phyloP scores from a whole-genome alignment of 352 stramenopile species.

The Salisapilia sapeloensis region DNA sequence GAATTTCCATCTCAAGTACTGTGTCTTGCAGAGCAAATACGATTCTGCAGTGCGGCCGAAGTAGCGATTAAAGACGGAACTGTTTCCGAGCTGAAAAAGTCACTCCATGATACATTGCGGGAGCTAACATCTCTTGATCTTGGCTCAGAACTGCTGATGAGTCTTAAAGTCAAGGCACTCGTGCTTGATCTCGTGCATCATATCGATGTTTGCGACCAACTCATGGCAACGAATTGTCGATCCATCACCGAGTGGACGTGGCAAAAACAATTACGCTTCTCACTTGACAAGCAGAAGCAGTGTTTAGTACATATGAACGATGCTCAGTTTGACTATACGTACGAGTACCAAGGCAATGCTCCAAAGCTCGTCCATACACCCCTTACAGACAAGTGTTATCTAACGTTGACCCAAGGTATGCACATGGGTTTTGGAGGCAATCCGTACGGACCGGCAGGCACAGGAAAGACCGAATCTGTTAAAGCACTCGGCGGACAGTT shows the following conservation, averaged over 20 bases:
- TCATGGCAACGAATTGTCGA: conserved; percentile 39
- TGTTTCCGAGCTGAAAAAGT: conserved; percentile 47
- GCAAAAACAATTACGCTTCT: conserved; percentile 91
- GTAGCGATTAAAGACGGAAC: conserved; percentile 60
- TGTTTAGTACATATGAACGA: conserved; percentile 59
- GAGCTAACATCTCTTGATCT: conserved; percentile 76
- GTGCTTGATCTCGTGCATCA: conserved; percentile 93
- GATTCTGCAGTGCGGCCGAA: conserved; percentile 83
- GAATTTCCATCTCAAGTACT: conserved; percentile 84
- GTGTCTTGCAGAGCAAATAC: conserved; percentile 84
- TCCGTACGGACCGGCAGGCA: conserved; percentile 87
- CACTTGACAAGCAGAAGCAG: conserved; percentile 46
- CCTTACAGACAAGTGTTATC: conserved; percentile 89
- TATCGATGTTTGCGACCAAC: conserved; percentile 88
- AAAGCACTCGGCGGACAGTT: conserved; percentile 86
- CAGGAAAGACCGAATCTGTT: conserved; percentile 90
- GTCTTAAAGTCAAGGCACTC: conserved; percentile 89
- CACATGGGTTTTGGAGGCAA: conserved; percentile 88
- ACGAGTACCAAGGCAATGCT: conserved; percentile 91
- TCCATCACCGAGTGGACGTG: conserved; percentile 70
- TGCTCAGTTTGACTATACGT: conserved; percentile 84
- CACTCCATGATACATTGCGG: conserved; percentile 36
- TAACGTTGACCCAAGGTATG: conserved; percentile 90
- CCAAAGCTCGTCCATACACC: conserved; percentile 89
- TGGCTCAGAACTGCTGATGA: conserved; percentile 72